Evolutionary conservation across 192 early-diverging fungal genomes (phyloP), one percentile per base, ranked within the genome.

Genomic region (Coemansia sp.): DNA sequence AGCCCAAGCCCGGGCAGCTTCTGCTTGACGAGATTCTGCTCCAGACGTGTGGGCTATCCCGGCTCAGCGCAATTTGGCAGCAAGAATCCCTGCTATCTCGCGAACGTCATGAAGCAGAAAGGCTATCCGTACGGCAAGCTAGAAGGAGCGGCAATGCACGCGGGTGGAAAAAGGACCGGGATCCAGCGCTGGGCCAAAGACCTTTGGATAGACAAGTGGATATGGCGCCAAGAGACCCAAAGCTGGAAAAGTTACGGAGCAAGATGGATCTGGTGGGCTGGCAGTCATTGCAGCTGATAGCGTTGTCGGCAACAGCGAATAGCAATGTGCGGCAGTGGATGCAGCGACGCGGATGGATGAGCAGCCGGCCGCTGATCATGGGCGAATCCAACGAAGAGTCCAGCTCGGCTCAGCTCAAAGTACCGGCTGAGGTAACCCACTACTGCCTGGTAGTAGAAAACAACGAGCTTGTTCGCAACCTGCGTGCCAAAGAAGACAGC

Each of bases 401-500:
- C 28, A 7, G 10, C 10, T 34, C 6, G 5, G 21, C 40, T 16
- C 36, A n/a, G 0, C 36, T 60, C 6, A 49, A 17, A n/a, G 20
- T 50, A 32, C 64, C 64, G 0, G 6, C 12, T 0, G 7, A 31
- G 8, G 63, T 54, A 16, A 52, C n/a, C 11, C 72, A 76, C 58
- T 52, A 64, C 37, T 76, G 72, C 37, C 11, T 76, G 31, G 65
- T 76, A 3, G 56, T 76, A 50, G 72, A 69, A 40, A 36, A 76
- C 47, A 43, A 58, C 0, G 11, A 52, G 6, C n/a, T 40, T 1
- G 62, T 76, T 31, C 57, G 72, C 14, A 76, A 76, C 49, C 32
- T 76, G 9, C 67, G 44, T 8, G 41, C 32, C 6, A 66, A 56
- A 11, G 51, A 28, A 14, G 47, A 12, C 9, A 6, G 15, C 40